Base-by-base conservation (phyloP, 208 protist species). In the Trypanosoma caninum region DNA sequence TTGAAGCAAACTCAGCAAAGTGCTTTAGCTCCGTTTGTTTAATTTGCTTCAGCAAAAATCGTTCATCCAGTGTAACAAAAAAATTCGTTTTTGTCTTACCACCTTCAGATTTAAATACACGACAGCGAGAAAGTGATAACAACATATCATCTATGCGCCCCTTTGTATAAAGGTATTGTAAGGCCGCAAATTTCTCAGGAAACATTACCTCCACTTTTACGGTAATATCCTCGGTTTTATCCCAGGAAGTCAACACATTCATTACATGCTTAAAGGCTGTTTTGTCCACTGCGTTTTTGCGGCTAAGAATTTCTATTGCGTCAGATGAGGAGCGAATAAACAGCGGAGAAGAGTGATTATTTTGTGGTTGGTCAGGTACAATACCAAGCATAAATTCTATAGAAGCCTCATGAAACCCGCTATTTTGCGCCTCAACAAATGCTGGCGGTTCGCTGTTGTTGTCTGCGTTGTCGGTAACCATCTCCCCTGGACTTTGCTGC, bases 81-180 rank as follows among this genome's bases (percentile, higher is more conserved):
- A 91, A 94, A 34, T 59, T 59, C 1, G 78, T 67, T 18, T 84
- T 69, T 20, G 80, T 85, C 51, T 91, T 94, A 45, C 88, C 88
- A 18, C 88, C 88, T 22, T 89, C 66, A 16, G 78, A 45, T 25
- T 70, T 67, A 57, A 79, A 74, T 6, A 65, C 66, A 9, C 51
- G 50, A 45, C 76, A 91, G 25, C 83, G 81, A 35, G 61, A 54
- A 33, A 94, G 74, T 2, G 86, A 79, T 9, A 63, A 65, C 11
- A 68, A 18, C 20, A 94, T 50, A n/a, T 74, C 51, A 6, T 68
- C 58, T 2, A 67, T 59, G 7, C 63, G 68, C 3, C 69, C 70
- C 23, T 76, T 64, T 7, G 71, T 83, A 45, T 77, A 78, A 45
- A 87, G 67, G 10, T 69, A 76, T 13, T 75, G 75, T 33, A 94